Evolutionary conservation across 2,329 filamentous ascomycete genomes (phyloP), one percentile per base, ranked within the genome.

Genomic region (Ascochyta viciae-villosae): DNA sequence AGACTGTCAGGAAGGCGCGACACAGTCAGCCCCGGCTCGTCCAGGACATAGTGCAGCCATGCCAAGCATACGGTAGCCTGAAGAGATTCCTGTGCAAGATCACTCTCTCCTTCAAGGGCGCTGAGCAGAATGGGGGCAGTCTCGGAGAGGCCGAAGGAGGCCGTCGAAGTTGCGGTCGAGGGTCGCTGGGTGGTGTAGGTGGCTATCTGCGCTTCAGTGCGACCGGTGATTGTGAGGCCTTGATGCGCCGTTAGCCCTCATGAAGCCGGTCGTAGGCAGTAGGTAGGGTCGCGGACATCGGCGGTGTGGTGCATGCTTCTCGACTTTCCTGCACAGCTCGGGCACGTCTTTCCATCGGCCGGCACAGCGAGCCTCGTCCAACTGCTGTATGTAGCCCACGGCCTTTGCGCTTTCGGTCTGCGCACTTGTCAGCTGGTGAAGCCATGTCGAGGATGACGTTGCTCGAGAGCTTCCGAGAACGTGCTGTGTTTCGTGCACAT

Each of bases 311-410:
- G 92, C 91, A 83, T 99, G 94, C 77, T 99, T 98, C 71, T 89
- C 90, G 70, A 98, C 85, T 78, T 99, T 99, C 74, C 94, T 87
- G 68, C 95, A 88, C 61, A 96, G 84, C 79, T 98, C 94, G 24
- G 91, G 91, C 27, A 98, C 85, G 27, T 90, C 87, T 64, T 87
- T 83, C 95, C 95, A 99, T 75, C 88, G 88, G 48, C 90, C 92
- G 70, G 94, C 88, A 77, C 92, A 96, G 71, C 95, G 89, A 63
- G 92, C 92, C 66, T 88, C 85, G 75, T 98, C 91, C 71, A 99
- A 86, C 77, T 87, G 86, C 73, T 85, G 83, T 65, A 96, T 84
- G 77, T 98, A 98, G 74, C 88, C 86, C 66, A 84, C 84, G 60
- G 88, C 93, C 81, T 99, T 99, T 63, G 85, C 82, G 78, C 86